Evolutionary conservation across 148 eudicot genomes (phyloP), one percentile per base, ranked within the genome.

Genomic region (Polygonum aviculare): DNA sequence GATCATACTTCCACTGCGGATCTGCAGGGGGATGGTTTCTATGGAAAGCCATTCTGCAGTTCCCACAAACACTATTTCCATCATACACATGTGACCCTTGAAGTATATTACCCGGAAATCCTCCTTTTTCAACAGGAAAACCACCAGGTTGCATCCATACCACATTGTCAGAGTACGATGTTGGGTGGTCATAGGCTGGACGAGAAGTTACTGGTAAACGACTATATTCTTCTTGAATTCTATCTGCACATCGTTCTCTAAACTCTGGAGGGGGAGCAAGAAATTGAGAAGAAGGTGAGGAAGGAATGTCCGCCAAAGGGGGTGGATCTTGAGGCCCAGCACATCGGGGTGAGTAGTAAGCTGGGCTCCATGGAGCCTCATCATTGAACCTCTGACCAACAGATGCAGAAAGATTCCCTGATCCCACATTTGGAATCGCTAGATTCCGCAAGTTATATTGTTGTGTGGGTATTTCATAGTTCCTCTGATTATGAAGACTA

Each of bases 311-410:
- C 45, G 76, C 33, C 2, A 75, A 83, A 31, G 92, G 82, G 75
- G 89, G 88, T 49, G 81, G 81, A 72, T 90, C 93, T 74, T 81
- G 88, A 73, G 79, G 81, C 54, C 84, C 88, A 63, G 82, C 80
- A 75, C 84, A 88, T 73, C 91, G 82, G 5, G 98, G 97, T 21
- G 98, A 95, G 80, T 87, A 89, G 78, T 86, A 87, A 12, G 88
- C 92, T 74, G 97, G 98, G 82, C 91, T 89, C 96, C 97, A 92
- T 3, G 89, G 84, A 69, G 88, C 71, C 54, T 95, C 97, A 78
- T 91, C 96, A 76, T 79, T 85, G 50, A 77, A 83, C 78, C 86
- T 72, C 73, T 81, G 91, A 4, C 78, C 78, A 80, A 79, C 75
- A 47, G 83, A 60, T 48, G 79, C 87, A 26, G 85, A 79, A 78